Conservation (phyloP, 345 rosid species). For the Hibiscus tridactylites region DNA sequence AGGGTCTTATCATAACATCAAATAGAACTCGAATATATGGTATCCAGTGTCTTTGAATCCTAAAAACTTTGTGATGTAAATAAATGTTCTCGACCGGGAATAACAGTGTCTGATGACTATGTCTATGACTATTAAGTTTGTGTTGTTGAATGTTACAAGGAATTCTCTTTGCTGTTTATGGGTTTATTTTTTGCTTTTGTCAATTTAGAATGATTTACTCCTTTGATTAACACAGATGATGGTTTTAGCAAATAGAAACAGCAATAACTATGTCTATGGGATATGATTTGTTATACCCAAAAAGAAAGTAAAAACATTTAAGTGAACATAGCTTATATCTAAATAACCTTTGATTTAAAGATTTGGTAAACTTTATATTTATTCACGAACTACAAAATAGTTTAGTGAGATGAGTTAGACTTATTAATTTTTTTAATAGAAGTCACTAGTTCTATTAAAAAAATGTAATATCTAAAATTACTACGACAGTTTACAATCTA, state of each 20-base stretch:
- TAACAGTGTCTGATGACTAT: not conserved
- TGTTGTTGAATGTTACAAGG: not conserved
- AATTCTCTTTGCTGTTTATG: not conserved
- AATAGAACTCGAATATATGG: not conserved
- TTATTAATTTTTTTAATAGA: too few species aligned
- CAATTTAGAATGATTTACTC: not conserved
- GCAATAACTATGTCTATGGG: not conserved
- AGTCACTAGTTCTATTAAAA: too few species aligned
- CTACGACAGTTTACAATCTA: too few species aligned
- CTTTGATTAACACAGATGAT: not conserved
- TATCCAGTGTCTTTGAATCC: slow-evolving; percentile 18
- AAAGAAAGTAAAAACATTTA: too few species aligned
- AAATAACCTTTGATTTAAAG: too few species aligned
- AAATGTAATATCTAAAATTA: too few species aligned
- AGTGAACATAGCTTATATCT: too few species aligned
- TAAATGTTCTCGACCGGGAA: slow-evolving; percentile 22
- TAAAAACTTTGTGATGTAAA: slow-evolving; percentile 25
- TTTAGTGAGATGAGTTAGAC: too few species aligned
- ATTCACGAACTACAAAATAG: too few species aligned
- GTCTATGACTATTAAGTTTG: not conserved
- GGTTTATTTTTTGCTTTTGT: not conserved
- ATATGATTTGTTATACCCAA: too few species aligned
- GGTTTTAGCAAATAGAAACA: not conserved
- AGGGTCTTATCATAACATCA: not conserved
- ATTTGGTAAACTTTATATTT: too few species aligned